phyloP scores from a whole-genome alignment of 257 asterid genomes.

The Nemophila menziesii region DNA sequence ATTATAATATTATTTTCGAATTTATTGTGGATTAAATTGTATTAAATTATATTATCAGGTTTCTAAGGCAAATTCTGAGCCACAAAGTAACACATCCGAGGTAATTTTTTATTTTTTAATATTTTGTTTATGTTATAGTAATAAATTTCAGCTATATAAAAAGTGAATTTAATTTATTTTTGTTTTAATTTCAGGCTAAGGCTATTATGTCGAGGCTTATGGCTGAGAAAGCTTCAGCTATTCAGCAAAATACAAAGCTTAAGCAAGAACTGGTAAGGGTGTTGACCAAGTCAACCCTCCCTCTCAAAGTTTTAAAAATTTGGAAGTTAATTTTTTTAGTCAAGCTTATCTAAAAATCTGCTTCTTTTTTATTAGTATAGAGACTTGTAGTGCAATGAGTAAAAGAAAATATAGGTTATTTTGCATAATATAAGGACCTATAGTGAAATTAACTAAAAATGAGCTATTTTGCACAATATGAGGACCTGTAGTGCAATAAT shows the following conservation, averaged over 20 bases:
- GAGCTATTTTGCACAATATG: no score
- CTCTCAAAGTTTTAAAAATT: no score
- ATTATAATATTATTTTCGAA: background rate
- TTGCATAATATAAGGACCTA: no score
- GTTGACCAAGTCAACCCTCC: background rate
- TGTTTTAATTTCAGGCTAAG: conserved; percentile 41
- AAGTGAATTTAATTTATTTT: background rate
- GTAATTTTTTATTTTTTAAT: conserved; percentile 22
- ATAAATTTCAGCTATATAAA: background rate
- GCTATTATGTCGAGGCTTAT: conserved; percentile 59
- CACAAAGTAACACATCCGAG: conserved; percentile 54
- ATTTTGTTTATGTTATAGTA: background rate
- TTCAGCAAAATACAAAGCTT: conserved; percentile 63
- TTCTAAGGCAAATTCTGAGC: conserved; percentile 19
- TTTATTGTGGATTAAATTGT: background rate
- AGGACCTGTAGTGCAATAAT: no score
- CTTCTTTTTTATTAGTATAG: no score
- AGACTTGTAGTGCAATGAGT: no score
- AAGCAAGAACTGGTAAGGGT: conserved; percentile 42
- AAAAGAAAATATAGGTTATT: no score
- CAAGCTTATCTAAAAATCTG: no score
- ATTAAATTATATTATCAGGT: background rate
- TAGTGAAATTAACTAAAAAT: no score
- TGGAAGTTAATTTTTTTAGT: no score
- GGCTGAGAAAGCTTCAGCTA: conserved; percentile 54